phyloP scores from a whole-genome alignment of 495 filamentous ascomycete species.

The Xylona heveae region DNA sequence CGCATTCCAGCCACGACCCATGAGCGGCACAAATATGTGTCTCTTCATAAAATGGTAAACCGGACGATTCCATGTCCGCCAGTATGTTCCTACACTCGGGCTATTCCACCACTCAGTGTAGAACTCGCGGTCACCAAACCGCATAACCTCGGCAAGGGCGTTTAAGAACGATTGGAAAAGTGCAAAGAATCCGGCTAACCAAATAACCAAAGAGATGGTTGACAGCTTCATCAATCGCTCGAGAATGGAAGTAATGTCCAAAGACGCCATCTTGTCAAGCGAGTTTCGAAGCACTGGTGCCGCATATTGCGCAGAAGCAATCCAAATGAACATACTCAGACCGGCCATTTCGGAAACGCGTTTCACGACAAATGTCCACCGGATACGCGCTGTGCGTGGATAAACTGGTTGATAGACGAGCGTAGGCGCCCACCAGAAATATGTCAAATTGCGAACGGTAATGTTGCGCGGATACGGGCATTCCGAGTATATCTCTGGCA shows the following conservation, averaged over 20 bases:
- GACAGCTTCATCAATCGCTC: conserved; percentile 88
- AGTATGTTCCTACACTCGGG: conserved; percentile 65
- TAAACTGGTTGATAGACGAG: conserved; percentile 95
- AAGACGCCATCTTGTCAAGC: conserved; percentile 58
- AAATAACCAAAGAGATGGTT: conserved; percentile 82
- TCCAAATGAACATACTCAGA: conserved; percentile 76
- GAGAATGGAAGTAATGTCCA: conserved; percentile 61
- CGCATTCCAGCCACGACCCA: conserved; percentile 57
- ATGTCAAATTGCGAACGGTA: conserved; percentile 62
- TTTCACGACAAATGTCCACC: conserved; percentile 73
- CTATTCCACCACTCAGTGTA: conserved; percentile 98
- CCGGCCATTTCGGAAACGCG: conserved; percentile 53
- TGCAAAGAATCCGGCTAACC: conserved; percentile 93
- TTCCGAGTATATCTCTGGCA: conserved; percentile 61
- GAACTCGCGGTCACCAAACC: conserved; percentile 82
- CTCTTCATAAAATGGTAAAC: conserved; percentile 91
- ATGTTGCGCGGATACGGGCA: conserved; percentile 85
- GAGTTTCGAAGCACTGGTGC: conserved; percentile 75
- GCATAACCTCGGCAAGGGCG: conserved; percentile 72
- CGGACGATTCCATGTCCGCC: conserved; percentile 93
- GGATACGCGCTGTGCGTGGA: conserved; percentile 52
- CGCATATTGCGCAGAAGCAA: conserved; percentile 80
- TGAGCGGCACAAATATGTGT: conserved; percentile 72
- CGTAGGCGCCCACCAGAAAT: conserved; percentile 96
- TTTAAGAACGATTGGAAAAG: conserved; percentile 83